phyloP scores from a whole-genome alignment of 106 monocot species.

The Vanilla planifolia region DNA sequence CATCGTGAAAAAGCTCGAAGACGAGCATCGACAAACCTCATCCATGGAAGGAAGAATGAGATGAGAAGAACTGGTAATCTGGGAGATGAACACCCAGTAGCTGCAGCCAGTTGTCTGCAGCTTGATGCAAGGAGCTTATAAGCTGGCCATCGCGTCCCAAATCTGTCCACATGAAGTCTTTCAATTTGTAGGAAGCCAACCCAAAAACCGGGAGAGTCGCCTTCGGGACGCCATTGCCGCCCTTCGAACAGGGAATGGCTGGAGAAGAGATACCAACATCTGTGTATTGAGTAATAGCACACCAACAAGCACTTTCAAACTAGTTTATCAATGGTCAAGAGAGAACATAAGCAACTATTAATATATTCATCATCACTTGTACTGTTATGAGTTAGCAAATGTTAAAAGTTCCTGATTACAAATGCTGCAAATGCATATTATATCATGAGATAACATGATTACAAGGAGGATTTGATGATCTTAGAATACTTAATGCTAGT shows the following conservation, averaged over 20 bases:
- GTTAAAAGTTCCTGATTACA: too few species aligned
- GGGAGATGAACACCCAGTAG: conserved; percentile 33
- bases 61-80: conserved; percentile 45
- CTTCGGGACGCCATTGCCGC: conserved; percentile 20
- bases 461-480: too few species aligned
- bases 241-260: conserved; percentile 11
- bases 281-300: background rate
- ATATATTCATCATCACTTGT: too few species aligned
- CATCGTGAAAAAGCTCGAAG: too few species aligned
- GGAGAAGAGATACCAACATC: background rate
- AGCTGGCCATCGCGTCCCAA: conserved; percentile 20
- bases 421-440: too few species aligned
- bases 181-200: conserved; percentile 51
- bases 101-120: conserved; percentile 44
- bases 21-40: too few species aligned
- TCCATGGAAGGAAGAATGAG: background rate
- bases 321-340: too few species aligned
- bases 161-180: conserved; percentile 36
- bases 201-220: conserved; percentile 44
- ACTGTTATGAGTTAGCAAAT: too few species aligned
- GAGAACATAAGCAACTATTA: background rate
- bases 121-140: conserved; percentile 18
- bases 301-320: background rate
- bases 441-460: too few species aligned
- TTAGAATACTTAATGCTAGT: too few species aligned